Evolutionary conservation across 176 grass and related monocot genomes (phyloP).

Genomic region (Carex myosuroides): DNA sequence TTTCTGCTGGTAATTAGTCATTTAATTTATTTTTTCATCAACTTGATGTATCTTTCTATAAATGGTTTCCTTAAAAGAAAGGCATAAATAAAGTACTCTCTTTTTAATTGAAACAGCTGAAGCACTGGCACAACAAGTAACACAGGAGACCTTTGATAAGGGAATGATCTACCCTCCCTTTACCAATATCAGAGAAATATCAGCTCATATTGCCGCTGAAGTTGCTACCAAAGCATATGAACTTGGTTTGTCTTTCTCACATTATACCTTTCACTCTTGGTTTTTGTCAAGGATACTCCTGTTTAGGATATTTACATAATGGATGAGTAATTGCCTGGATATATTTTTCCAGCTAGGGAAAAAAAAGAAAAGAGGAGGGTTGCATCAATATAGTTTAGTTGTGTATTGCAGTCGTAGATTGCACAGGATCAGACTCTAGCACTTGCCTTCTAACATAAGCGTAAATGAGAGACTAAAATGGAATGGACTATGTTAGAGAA

Average conservation of each 20-base stretch:
- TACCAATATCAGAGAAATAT: slow-evolving; percentile 75
- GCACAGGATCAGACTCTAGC: background rate
- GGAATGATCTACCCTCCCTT: slow-evolving; percentile 89
- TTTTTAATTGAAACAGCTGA: slow-evolving; percentile 45
- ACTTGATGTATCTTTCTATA: background rate
- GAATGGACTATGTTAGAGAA: too few relatives aligned
- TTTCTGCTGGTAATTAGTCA: slow-evolving; percentile 55
- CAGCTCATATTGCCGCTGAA: slow-evolving; percentile 54
- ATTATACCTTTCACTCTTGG: too few relatives aligned
- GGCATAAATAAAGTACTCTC: background rate
- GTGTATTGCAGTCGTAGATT: background rate
- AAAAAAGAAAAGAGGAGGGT: background rate
- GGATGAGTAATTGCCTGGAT: background rate
- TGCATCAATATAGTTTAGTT: background rate
- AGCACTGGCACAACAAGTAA: slow-evolving; percentile 61
- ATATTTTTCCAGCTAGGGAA: background rate
- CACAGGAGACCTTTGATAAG: slow-evolving; percentile 55
- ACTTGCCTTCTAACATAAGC: background rate
- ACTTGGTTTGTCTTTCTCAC: slow-evolving; percentile 35
- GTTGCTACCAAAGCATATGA: slow-evolving; percentile 80
- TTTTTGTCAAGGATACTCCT: too few relatives aligned
- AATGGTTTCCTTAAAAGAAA: background rate
- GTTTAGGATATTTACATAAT: background rate
- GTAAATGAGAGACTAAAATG: background rate
- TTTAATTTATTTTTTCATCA: background rate